These are phyloP conservation scores for Rhodotorula toruloides DNA, from an alignment of 768 basidiomycete species.

Conservation along the genomic window DNA sequence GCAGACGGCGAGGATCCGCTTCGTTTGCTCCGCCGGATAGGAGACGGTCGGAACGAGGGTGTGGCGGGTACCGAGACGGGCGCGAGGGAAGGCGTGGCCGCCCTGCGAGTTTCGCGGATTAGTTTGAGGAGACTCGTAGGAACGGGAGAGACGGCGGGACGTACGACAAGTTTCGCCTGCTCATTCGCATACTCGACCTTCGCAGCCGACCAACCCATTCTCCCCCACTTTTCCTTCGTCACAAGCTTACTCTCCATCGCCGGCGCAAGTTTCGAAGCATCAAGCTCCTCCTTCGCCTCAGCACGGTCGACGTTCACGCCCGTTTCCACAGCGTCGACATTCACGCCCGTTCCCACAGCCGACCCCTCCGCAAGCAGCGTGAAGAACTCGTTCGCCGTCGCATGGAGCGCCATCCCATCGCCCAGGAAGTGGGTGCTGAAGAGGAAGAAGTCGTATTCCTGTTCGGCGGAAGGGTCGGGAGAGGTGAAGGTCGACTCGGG, in stretches of 20 bases:
- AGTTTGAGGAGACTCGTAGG: not conserved
- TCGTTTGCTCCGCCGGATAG: constrained; percentile 57
- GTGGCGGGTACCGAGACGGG: constrained; percentile 44
- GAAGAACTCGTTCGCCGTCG: constrained; percentile 75
- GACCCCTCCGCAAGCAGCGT: constrained; percentile 51
- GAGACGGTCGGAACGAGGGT: constrained; percentile 69
- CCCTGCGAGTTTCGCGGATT: constrained; percentile 50
- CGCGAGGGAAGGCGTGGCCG: constrained; percentile 65
- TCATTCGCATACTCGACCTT: constrained; percentile 57
- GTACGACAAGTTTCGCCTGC: constrained; percentile 55
- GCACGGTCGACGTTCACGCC: not conserved
- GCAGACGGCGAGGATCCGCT: constrained; percentile 62
- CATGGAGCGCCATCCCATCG: constrained; percentile 80
- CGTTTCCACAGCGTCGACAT: constrained; percentile 20
- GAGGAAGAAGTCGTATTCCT: constrained; percentile 61
- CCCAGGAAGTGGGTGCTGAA: constrained; percentile 73
- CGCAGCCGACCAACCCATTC: constrained; percentile 52
- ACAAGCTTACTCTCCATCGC: constrained; percentile 57
- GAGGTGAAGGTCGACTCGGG: constrained; percentile 16
- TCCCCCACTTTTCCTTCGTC: constrained; percentile 42
- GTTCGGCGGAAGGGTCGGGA: constrained; percentile 36
- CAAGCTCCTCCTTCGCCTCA: too few relatives aligned
- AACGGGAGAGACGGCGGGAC: constrained; percentile 47
- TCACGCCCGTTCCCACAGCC: constrained; percentile 9
- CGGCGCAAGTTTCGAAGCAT: too few relatives aligned